Conservation (phyloP, 768 basidiomycete species). For the Mycena indigotica region DNA sequence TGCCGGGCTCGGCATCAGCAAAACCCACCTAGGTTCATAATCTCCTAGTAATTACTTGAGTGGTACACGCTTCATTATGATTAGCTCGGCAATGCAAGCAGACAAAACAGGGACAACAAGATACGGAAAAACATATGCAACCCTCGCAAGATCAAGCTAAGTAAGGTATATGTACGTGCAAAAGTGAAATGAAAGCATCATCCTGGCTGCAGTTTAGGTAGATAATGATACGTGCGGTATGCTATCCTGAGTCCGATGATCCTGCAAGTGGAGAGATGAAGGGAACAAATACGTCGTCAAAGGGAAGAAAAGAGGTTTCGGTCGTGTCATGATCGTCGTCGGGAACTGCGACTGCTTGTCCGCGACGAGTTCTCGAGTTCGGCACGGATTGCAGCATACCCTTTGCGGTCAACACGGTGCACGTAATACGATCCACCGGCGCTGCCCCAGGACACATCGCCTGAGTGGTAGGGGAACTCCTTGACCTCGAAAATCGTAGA, state of each 20-base stretch:
- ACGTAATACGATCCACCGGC: constrained; percentile 71
- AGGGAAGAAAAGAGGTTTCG: not conserved
- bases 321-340: constrained; percentile 12
- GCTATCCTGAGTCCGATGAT: not conserved
- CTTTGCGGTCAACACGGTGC: constrained; percentile 74
- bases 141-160: not conserved
- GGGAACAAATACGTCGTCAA: not conserved
- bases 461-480: constrained; percentile 66
- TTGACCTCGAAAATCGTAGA: constrained; percentile 80
- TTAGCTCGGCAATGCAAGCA: too few species aligned
- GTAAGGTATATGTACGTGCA: not conserved
- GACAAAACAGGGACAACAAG: too few species aligned
- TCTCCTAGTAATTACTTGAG: too few species aligned
- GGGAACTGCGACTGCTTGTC: constrained; percentile 28
- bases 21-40: too few species aligned
- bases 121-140: too few species aligned
- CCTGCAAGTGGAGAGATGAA: not conserved
- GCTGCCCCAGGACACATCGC: constrained; percentile 82
- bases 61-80: too few species aligned
- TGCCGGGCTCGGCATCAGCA: too few species aligned
- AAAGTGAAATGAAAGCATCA: not conserved
- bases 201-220: not conserved
- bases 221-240: not conserved
- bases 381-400: constrained; percentile 62
- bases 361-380: constrained; percentile 51